Base-by-base conservation (phyloP, 2,329 filamentous ascomycete species). In the Fusarium tjaetaba region DNA sequence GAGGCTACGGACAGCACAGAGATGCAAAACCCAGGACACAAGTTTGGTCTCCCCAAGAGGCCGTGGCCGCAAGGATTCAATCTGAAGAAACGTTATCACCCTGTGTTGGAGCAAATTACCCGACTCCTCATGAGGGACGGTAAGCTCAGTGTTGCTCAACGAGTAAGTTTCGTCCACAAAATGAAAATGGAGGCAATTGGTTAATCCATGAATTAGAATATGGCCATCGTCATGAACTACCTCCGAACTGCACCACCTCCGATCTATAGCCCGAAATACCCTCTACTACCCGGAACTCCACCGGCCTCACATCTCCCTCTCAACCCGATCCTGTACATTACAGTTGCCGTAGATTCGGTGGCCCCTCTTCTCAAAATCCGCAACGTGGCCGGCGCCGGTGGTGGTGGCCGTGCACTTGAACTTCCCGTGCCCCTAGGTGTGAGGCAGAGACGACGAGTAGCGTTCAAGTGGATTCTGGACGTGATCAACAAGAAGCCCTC, bases 51-150 rank as follows among this genome's bases (percentile, higher is more conserved):
- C 71, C 95, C 95, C 3, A 85, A 86, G 41, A 84, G 91, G 63
- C 90, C 92, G 11, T 85, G 95, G 59, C 88, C 92, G 15, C 87
- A 88, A 61, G 78, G 85, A 36, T 86, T 79, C 88, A 94, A 83
- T 83, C 84, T 96, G 77, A 93, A 95, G 82, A 87, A 94, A 80
- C 90, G 96, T 78, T 97, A 98, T 80, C 93, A 98, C 80, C 90
- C 94, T 4, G 88, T 98, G 13, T 86, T 98, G 53, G 87, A 92
- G 74, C 96, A 98, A 85, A 88, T 98, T 77, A 97, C 95, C 24
- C 95, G 95, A 81, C 87, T 97, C 76, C 84, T 99, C 72, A 99
- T 98, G 96, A 87, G 88, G 77, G 90, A 98, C 83, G 96, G 96
- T 77, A 97, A 98, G 86, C 90, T 97, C 81, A 93, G 92, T 79